These are phyloP conservation scores for Camellia sinensis DNA, from an alignment of 148 eudicot species.

Conservation along the genomic window DNA sequence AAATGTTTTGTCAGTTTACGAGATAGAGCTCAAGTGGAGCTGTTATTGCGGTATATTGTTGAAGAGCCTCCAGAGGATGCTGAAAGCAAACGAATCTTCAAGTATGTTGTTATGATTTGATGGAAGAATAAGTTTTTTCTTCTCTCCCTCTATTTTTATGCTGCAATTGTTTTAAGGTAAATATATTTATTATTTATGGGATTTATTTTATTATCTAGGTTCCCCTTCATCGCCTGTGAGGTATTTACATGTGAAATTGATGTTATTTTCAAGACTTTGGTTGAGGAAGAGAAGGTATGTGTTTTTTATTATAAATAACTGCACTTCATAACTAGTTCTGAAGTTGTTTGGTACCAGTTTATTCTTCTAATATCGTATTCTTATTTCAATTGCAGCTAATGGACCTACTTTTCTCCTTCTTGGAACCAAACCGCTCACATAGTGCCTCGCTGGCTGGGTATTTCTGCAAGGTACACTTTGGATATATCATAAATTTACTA, in stretches of 20 bases:
- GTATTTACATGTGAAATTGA: conserved; percentile 97
- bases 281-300: conserved; percentile 91
- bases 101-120: conserved; percentile 43
- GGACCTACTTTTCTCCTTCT: conserved; percentile 87
- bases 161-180: background rate
- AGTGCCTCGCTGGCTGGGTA: conserved; percentile 92
- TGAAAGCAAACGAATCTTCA: conserved; percentile 82
- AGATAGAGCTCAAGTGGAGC: conserved; percentile 94
- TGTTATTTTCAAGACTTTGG: conserved; percentile 90
- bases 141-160: background rate
- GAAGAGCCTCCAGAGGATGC: conserved; percentile 90
- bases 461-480: conserved; percentile 72
- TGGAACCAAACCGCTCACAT: conserved; percentile 84
- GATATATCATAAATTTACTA: background rate
- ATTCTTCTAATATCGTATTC: conserved; percentile 10
- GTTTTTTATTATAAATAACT: conserved; percentile 1
- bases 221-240: conserved; percentile 92
- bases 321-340: background rate
- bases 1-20: conserved; percentile 56
- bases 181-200: background rate
- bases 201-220: conserved; percentile 46
- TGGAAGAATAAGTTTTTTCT: background rate
- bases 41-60: conserved; percentile 72
- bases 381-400: conserved; percentile 58
- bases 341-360: background rate